Conservation (phyloP, 495 filamentous ascomycete species). For the Xylaria telfairii region DNA sequence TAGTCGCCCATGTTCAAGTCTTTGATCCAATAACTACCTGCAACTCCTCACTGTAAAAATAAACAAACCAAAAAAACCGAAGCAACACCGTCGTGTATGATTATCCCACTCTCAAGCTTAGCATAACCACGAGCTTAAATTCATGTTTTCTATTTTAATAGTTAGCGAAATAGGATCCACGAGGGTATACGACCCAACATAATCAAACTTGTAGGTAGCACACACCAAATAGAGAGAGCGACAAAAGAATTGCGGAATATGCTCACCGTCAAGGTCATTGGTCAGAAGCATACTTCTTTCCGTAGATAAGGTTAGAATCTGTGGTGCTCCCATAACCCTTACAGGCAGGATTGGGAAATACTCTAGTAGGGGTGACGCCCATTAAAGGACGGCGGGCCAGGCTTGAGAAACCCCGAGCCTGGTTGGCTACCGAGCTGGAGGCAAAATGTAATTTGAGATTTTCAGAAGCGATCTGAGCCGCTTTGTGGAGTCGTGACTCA, state of each 20-base stretch:
- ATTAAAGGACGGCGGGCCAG: constrained; percentile 34
- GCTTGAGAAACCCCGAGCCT: constrained; percentile 37
- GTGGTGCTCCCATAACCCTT: constrained; percentile 70
- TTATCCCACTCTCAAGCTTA: constrained; percentile 90
- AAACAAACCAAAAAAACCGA: background rate
- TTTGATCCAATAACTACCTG: constrained; percentile 7
- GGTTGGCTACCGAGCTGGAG: constrained; percentile 38
- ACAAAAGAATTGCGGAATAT: background rate
- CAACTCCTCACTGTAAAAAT: background rate
- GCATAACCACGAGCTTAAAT: constrained; percentile 90
- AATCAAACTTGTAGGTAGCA: background rate
- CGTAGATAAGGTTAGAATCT: constrained; percentile 97
- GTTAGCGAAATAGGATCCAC: constrained; percentile 6
- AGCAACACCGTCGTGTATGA: background rate
- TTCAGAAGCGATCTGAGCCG: constrained; percentile 66
- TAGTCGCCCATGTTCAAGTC: constrained; percentile 1
- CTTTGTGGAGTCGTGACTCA: constrained; percentile 80
- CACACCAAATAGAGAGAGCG: background rate
- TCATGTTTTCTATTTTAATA: constrained; percentile 84
- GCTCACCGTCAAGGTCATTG: constrained; percentile 77
- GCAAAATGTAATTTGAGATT: constrained; percentile 40
- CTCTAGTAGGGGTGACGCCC: constrained; percentile 26
- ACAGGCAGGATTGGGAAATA: constrained; percentile 24
- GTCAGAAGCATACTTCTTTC: constrained; percentile 88
- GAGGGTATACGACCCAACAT: too few relatives aligned